Percentiles rank a stretch among this genome's conserved stretches.
Evolutionary conservation across 2,329 filamentous ascomycete genomes (phyloP).

Genomic region (Aureobasidium sp.): DNA sequence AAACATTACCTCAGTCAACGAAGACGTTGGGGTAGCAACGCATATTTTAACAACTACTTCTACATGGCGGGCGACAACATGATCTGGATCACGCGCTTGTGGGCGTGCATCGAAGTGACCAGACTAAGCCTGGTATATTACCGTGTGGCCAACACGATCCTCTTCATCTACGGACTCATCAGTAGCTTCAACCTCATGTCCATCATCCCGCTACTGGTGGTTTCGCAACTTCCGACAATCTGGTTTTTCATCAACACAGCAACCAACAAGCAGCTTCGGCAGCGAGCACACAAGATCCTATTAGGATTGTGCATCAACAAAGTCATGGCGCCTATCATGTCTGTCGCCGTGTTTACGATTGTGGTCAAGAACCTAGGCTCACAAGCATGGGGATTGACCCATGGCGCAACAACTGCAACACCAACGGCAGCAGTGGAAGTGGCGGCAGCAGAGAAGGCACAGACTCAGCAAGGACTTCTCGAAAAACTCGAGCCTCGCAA

Average conservation of each 20-base stretch:
- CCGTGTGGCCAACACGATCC: constrained; percentile 24
- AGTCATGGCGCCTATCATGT: constrained; percentile 17
- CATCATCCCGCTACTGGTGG: constrained; percentile 15
- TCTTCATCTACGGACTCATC: constrained; percentile 22
- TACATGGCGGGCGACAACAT: constrained; percentile 26
- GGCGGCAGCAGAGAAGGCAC: neutral
- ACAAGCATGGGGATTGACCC: constrained; percentile 15
- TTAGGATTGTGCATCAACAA: constrained; percentile 19
- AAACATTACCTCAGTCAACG: constrained; percentile 27
- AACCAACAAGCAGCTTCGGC: constrained; percentile 15
- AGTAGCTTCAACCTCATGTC: constrained; percentile 15
- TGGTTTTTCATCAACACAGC: constrained; percentile 17
- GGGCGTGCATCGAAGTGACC: constrained; percentile 24
- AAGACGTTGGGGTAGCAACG: constrained; percentile 28
- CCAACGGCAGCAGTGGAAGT: neutral
- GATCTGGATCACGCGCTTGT: constrained; percentile 29
- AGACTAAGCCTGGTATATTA: constrained; percentile 28
- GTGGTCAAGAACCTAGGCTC: constrained; percentile 18
- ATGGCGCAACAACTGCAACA: neutral
- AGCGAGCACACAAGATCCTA: constrained; percentile 16
- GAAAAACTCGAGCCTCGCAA: neutral
- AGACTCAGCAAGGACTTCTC: neutral
- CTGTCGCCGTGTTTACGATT: constrained; percentile 17
- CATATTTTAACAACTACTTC: constrained; percentile 31
- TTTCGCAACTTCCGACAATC: constrained; percentile 17